phyloP scores from a whole-genome alignment of 2,329 filamentous ascomycete species.

The Podosphaera aphanis region DNA sequence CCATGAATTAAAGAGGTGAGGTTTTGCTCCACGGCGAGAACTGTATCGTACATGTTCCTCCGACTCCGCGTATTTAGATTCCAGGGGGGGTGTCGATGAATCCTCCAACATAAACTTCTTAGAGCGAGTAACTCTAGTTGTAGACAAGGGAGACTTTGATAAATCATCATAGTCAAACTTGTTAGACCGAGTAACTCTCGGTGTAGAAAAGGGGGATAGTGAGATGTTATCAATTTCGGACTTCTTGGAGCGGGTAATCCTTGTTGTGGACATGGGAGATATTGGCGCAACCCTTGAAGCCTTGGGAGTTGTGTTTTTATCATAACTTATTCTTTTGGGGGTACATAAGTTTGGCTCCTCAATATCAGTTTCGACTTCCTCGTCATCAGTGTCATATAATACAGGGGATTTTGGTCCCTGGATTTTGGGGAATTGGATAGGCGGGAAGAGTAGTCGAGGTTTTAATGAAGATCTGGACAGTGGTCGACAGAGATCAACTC shows the following conservation, averaged over 20 bases:
- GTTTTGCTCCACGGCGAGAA: constrained; percentile 4
- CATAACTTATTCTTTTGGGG: constrained; percentile 15
- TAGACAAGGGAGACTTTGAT: too few relatives aligned
- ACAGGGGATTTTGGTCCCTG: constrained; percentile 27
- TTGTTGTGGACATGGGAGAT: constrained; percentile 38
- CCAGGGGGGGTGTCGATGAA: not conserved
- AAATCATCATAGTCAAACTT: too few relatives aligned
- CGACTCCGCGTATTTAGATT: not conserved
- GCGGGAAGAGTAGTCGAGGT: constrained; percentile 45
- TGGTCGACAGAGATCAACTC: constrained; percentile 19
- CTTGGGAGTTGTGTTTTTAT: constrained; percentile 25
- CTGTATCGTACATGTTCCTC: not conserved
- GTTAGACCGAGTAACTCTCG: too few relatives aligned
- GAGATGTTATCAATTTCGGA: constrained; percentile 17
- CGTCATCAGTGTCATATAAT: constrained; percentile 34
- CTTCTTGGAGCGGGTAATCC: constrained; percentile 34
- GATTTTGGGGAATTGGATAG: constrained; percentile 22
- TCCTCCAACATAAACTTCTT: constrained; percentile 10
- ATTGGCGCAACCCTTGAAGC: constrained; percentile 31
- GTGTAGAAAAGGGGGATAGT: not conserved
- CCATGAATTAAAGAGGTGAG: constrained; percentile 41
- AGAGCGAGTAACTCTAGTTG: not conserved
- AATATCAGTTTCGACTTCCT: constrained; percentile 28
- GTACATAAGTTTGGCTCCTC: constrained; percentile 16
- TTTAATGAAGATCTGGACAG: constrained; percentile 47